A percentile compares a stretch with the other conserved stretches of the same genome.
Evolutionary conservation across 441 rosid genomes (phyloP).

Genomic region (Lepidium campestre): DNA sequence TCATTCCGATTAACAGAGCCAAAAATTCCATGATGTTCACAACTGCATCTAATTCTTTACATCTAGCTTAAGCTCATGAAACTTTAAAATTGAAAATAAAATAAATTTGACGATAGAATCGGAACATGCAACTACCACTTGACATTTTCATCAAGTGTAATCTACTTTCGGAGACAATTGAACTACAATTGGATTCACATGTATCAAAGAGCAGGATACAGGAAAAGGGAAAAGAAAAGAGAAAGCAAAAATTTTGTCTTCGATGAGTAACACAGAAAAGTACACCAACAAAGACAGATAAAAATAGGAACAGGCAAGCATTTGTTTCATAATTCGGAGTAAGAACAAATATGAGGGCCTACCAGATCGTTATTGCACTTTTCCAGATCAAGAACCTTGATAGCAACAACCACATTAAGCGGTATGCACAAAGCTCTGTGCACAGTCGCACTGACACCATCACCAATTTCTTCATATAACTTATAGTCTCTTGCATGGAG

Average conservation of each 20-base stretch:
- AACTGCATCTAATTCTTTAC: background rate
- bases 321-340: background rate
- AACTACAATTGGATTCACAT: background rate
- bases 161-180: background rate
- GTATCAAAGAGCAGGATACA: background rate
- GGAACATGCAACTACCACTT: conserved; percentile 11
- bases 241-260: background rate
- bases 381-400: conserved; percentile 95
- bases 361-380: conserved; percentile 96
- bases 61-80: conserved; percentile 6
- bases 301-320: background rate
- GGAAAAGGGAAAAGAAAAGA: background rate
- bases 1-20: conserved; percentile 13
- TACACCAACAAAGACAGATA: conserved; percentile 8
- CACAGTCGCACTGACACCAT: conserved; percentile 96
- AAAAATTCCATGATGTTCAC: background rate
- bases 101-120: background rate
- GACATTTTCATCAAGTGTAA: background rate
- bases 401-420: conserved; percentile 78
- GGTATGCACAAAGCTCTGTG: conserved; percentile 91
- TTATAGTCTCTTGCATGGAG: conserved; percentile 71
- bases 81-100: background rate
- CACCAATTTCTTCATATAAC: conserved; percentile 91
- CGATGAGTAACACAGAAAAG: background rate
- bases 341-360: conserved; percentile 26